These are phyloP conservation scores for Stagonosporopsis vannaccii DNA, from an alignment of 2,329 filamentous ascomycete species.

Conservation along the genomic window DNA sequence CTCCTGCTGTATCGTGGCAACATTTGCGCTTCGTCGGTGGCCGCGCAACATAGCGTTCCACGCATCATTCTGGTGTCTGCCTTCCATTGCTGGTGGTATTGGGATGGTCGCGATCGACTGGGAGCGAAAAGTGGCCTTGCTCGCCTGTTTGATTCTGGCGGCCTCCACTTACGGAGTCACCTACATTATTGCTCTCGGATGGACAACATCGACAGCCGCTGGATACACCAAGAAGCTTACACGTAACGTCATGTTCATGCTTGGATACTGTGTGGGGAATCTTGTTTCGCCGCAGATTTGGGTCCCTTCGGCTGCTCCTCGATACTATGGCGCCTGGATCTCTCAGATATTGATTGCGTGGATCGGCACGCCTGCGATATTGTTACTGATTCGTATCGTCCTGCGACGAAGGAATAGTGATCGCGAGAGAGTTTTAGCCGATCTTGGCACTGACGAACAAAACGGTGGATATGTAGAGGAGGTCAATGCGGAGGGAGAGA, in stretches of 20 bases:
- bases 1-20: background rate
- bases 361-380: background rate
- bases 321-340: conserved; percentile 1
- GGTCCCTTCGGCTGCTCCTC: background rate
- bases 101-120: background rate
- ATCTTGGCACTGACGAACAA: background rate
- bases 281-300: conserved; percentile 5
- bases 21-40: background rate
- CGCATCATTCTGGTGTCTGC: background rate
- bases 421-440: background rate
- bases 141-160: background rate
- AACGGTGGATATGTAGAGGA: background rate
- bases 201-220: conserved; percentile 4
- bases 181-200: background rate
- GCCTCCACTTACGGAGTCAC: background rate
- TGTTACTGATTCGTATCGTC: background rate
- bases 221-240: conserved; percentile 5
- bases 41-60: background rate
- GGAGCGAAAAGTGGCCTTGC: background rate
- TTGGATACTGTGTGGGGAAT: conserved; percentile 3
- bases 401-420: background rate
- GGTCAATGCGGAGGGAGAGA: background rate
- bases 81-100: background rate
- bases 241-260: conserved; percentile 4
- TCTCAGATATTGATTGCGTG: conserved; percentile 2